Evolutionary conservation across 164 flowering plant species (phyloP).

Genomic region (Houttuynia cordata): DNA sequence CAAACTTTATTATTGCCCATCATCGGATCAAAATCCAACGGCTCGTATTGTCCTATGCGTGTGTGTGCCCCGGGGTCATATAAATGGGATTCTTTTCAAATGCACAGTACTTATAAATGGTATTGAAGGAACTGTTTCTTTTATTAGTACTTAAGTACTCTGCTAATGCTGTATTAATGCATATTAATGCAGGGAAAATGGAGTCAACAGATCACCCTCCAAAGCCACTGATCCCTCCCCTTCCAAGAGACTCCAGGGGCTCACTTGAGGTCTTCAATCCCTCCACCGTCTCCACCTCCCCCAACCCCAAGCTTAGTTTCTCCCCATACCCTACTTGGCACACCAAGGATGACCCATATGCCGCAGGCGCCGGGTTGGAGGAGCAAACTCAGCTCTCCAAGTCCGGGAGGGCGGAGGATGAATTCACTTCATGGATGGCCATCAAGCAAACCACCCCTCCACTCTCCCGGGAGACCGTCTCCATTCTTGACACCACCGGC

Average conservation of each 20-base stretch:
- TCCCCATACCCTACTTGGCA: constrained; percentile 37
- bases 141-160: no score
- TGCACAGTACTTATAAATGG: no score
- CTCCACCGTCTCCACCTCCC: constrained; percentile 25
- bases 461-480: neutral
- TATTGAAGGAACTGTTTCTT: no score
- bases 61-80: no score
- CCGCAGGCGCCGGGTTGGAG: constrained; percentile 11
- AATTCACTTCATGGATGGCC: constrained; percentile 74
- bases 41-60: no score
- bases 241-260: constrained; percentile 52
- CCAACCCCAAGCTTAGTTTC: constrained; percentile 24
- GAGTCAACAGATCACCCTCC: neutral
- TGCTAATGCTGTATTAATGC: no score
- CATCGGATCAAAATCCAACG: no score
- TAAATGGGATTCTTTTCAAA: no score
- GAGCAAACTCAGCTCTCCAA: constrained; percentile 14
- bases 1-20: no score
- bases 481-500: neutral
- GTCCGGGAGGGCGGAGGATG: constrained; percentile 8
- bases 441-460: constrained; percentile 21
- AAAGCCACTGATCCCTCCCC: constrained; percentile 13
- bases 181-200: neutral
- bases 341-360: constrained; percentile 21
- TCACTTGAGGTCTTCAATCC: constrained; percentile 73